A percentile compares a stretch with the other conserved stretches of the same genome.
These are phyloP conservation scores for Apiospora rasikravindrae DNA, from an alignment of 2,329 filamentous ascomycete species.

Conservation along the genomic window DNA sequence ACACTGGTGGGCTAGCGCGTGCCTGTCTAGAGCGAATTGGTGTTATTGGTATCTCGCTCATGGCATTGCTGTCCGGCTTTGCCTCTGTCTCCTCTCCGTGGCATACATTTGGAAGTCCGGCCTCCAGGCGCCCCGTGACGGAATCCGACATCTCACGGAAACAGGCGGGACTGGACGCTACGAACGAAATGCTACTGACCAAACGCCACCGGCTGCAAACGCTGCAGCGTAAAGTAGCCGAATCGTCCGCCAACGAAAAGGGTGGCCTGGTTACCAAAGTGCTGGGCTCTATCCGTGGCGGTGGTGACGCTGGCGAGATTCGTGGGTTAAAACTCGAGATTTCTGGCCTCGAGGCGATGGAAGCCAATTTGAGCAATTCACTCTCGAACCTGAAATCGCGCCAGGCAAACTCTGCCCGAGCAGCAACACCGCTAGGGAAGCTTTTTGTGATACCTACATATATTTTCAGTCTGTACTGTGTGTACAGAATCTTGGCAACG, in stretches of 20 bases:
- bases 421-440: conserved; percentile 70
- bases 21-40: conserved; percentile 74
- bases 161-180: conserved; percentile 77
- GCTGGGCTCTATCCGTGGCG: conserved; percentile 72
- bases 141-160: conserved; percentile 79
- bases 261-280: conserved; percentile 75
- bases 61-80: conserved; percentile 88
- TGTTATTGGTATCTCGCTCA: conserved; percentile 83
- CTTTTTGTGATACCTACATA: conserved; percentile 67
- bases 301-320: conserved; percentile 64
- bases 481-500: conserved; percentile 81
- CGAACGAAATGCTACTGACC: conserved; percentile 76
- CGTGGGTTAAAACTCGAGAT: conserved; percentile 75
- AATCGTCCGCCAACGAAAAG: conserved; percentile 46
- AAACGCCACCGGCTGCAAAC: conserved; percentile 76
- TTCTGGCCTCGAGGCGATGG: conserved; percentile 80
- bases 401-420: conserved; percentile 67
- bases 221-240: conserved; percentile 66
- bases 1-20: conserved; percentile 47
- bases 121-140: conserved; percentile 63
- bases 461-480: conserved; percentile 79
- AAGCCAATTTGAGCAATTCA: conserved; percentile 69
- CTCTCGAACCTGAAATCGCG: conserved; percentile 68
- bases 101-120: conserved; percentile 76
- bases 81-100: conserved; percentile 87